Conservation (phyloP, 345 rosid genomes). For the Excoecaria agallocha region DNA sequence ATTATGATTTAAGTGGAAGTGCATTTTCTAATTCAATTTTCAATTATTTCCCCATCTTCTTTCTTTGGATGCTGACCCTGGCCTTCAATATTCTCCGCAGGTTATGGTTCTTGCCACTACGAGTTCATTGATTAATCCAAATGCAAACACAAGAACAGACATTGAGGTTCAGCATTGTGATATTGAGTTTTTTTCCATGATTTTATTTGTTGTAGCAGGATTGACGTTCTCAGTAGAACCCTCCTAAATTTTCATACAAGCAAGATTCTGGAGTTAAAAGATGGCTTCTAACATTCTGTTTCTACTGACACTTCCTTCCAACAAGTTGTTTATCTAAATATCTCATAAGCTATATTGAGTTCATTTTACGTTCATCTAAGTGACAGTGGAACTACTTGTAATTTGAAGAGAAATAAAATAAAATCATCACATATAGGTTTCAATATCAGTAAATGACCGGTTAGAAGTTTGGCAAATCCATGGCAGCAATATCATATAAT, state of each 20-base stretch:
- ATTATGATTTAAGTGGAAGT: neutral
- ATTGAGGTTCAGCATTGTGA: neutral
- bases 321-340: no score
- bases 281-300: neutral
- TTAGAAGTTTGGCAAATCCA: neutral
- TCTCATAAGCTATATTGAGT: no score
- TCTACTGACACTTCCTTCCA: neutral
- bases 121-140: conserved; percentile 34
- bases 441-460: neutral
- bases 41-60: neutral
- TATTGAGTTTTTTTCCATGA: neutral
- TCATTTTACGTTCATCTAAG: no score
- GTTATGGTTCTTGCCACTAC: conserved; percentile 41
- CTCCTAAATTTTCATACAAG: neutral
- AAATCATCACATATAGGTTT: neutral
- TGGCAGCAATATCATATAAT: neutral
- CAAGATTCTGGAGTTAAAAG: neutral
- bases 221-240: neutral
- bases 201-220: neutral
- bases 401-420: no score
- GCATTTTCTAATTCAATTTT: neutral
- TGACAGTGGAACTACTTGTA: no score
- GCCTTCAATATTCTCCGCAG: conserved; percentile 28
- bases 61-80: neutral
- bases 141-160: neutral